Conservation (phyloP, 2,329 filamentous ascomycete species). For the Bipolaris gigantea region DNA sequence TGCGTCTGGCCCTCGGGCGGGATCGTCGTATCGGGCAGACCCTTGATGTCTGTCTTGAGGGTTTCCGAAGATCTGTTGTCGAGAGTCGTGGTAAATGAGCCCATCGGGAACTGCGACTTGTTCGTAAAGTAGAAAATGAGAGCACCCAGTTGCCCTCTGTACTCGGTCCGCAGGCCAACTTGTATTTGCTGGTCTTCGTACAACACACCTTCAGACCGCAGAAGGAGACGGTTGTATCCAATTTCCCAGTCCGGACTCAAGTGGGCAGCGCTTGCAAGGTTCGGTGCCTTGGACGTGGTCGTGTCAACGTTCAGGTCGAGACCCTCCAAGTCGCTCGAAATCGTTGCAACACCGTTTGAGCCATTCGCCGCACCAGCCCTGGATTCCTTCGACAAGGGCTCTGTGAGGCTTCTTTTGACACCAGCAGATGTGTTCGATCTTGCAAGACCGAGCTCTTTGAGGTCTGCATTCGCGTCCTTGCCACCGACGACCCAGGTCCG, state of each 20-base stretch:
- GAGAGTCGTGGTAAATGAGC: conserved; percentile 90
- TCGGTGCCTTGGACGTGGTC: conserved; percentile 67
- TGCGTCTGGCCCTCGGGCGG: conserved; percentile 76
- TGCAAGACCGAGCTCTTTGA: conserved; percentile 75
- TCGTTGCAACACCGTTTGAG: conserved; percentile 56
- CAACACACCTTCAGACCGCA: conserved; percentile 80
- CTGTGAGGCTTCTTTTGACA: conserved; percentile 83
- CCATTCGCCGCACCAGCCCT: conserved; percentile 39
- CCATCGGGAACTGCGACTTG: conserved; percentile 81
- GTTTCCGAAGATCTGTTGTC: conserved; percentile 70
- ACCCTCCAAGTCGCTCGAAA: conserved; percentile 67
- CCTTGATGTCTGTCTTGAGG: conserved; percentile 84
- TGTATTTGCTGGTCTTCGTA: conserved; percentile 97
- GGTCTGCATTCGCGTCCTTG: conserved; percentile 86
- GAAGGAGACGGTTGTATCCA: conserved; percentile 81
- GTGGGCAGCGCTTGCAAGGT: conserved; percentile 89
- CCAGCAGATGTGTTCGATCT: conserved; percentile 66
- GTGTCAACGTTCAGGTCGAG: conserved; percentile 72
- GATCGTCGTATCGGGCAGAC: conserved; percentile 81
- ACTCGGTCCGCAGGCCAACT: conserved; percentile 88
- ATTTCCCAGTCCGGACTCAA: conserved; percentile 92
- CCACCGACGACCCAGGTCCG: conserved; percentile 97
- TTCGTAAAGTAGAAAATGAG: conserved; percentile 96
- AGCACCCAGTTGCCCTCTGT: conserved; percentile 91
- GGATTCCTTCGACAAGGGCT: conserved; percentile 40